Base-by-base conservation (phyloP, 2,329 filamentous ascomycete species). In the Colletotrichum trifolii region DNA sequence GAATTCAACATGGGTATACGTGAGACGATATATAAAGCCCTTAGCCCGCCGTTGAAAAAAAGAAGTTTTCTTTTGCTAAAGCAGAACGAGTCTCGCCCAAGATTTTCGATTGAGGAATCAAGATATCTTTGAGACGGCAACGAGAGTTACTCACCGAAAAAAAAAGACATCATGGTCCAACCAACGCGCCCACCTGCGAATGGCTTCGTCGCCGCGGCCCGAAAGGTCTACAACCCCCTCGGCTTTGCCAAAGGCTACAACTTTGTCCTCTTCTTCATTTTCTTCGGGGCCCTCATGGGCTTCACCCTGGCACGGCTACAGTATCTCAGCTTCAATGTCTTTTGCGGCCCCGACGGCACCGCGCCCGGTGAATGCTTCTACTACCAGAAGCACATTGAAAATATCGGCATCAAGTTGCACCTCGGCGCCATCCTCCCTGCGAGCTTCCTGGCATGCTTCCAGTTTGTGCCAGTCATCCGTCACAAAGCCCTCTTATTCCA, bases 161-260 rank as follows among this genome's bases (percentile, higher is more conserved):
- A 13, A 4, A 8, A 17, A 13, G 33, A 8, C 9, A 42, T 13
- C 43, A 66, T 66, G 64, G 64, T 49, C n/a, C 34, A 54, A 35
- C 45, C 60, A 38, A 59, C 60, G 8, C 53, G 48, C 8, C 64
- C 60, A 17, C 64, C 64, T 2, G 60, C 67, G 17, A 72, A 68
- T 34, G 59, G 64, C 47, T 72, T 73, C 46, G 67, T 71, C 12
- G 66, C 60, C n/a, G 47, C 45, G 10, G 53, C 56, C 49, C 65
- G 71, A 43, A 71, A 67, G 40, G 52, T 84, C 33, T 84, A 83
- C 70, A 75, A 77, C 52, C 74, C 79, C 1, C 63, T 88, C 17
- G 87, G 87, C 47, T 89, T 89, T 75, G 72, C 75, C 5, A 85
- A 84, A 68, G 79, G 77, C 43, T 88, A 87, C 77, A 89, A 87